Evolutionary conservation across 2,329 filamentous ascomycete genomes (phyloP).

Genomic region (Aspergillus quadrilineatus): DNA sequence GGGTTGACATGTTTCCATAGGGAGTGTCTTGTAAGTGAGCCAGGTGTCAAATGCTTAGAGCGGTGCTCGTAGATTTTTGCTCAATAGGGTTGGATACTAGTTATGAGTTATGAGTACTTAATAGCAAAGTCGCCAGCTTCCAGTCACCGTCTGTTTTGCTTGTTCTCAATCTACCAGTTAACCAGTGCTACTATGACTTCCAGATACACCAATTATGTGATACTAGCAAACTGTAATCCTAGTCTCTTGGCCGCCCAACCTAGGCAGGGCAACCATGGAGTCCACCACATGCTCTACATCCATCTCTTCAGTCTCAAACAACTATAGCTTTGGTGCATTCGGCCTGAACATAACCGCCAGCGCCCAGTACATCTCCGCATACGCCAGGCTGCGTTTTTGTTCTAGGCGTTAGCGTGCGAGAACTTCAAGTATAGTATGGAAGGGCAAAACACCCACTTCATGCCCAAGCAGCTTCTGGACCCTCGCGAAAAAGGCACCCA

Average conservation of each 20-base stretch:
- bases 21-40: constrained; percentile 22
- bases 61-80: not conserved
- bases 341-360: constrained; percentile 42
- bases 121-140: too few species aligned
- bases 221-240: not conserved
- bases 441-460: constrained; percentile 28
- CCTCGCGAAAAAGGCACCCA: constrained; percentile 39
- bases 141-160: too few species aligned
- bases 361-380: constrained; percentile 64
- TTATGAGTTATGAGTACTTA: too few species aligned
- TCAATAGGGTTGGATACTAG: too few species aligned
- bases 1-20: constrained; percentile 19
- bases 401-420: not conserved
- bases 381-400: not conserved
- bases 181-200: too few species aligned
- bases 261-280: not conserved
- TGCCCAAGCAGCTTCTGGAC: constrained; percentile 44
- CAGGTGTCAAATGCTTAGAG: constrained; percentile 16
- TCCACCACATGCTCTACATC: not conserved
- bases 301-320: constrained; percentile 4
- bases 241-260: not conserved
- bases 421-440: not conserved
- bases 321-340: not conserved
- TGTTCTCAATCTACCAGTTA: too few species aligned
- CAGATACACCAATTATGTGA: too few species aligned